A percentile compares a stretch with the other conserved stretches of the same genome.
phyloP scores from a whole-genome alignment of 1,139 yeast genomes.

The Yamadazyma spencermartinsiae region DNA sequence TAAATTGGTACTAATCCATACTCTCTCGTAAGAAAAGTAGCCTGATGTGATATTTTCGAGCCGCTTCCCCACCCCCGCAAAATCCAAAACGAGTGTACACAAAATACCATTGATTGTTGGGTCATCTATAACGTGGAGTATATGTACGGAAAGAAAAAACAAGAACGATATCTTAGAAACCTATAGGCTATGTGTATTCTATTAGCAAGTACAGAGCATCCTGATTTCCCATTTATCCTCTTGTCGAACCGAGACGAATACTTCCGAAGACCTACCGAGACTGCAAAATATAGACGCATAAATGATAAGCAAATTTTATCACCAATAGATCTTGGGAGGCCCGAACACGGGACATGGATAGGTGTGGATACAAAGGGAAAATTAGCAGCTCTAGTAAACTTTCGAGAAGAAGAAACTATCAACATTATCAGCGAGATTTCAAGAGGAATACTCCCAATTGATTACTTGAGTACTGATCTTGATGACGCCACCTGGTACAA shows the following conservation, averaged over 20 bases:
- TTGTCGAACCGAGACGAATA: constrained; percentile 87
- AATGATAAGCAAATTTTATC: constrained; percentile 48
- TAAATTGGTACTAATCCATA: too few species aligned
- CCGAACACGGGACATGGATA: constrained; percentile 90
- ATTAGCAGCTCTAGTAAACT: constrained; percentile 76
- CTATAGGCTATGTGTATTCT: constrained; percentile 58
- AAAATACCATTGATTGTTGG: too few species aligned
- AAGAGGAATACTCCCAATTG: constrained; percentile 70
- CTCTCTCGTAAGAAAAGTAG: too few species aligned
- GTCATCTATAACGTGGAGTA: too few species aligned
- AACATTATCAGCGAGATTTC: constrained; percentile 50
- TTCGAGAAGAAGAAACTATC: constrained; percentile 42
- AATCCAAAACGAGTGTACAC: too few species aligned
- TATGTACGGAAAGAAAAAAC: not conserved
- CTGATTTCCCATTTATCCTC: constrained; percentile 66
- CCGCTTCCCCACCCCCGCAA: too few species aligned
- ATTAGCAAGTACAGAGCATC: constrained; percentile 59
- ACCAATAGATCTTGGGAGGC: constrained; percentile 74
- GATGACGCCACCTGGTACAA: constrained; percentile 50
- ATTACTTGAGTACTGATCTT: constrained; percentile 46
- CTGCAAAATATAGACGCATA: constrained; percentile 51
- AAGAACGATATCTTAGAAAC: not conserved
- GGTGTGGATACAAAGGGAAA: constrained; percentile 67
- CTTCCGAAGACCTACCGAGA: constrained; percentile 68
- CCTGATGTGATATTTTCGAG: too few species aligned